A percentile compares a stretch with the other conserved stretches of the same genome.
phyloP scores from a whole-genome alignment of 495 filamentous ascomycete species.

The Collariella sp. region DNA sequence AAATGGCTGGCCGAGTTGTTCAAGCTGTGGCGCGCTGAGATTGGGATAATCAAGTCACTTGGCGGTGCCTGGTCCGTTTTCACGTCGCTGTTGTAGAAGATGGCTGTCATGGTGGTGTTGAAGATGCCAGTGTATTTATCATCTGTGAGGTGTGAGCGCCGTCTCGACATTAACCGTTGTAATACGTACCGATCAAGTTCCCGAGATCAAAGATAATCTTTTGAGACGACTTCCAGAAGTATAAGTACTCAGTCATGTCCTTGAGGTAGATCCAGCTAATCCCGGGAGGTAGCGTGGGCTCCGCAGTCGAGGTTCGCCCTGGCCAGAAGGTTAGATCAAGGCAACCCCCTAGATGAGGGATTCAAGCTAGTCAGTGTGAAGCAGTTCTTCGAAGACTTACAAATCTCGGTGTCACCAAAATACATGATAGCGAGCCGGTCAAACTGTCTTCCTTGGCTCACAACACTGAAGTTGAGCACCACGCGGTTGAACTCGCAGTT shows the following conservation, averaged over 20 bases:
- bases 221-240: constrained; percentile 57
- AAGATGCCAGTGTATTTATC: constrained; percentile 70
- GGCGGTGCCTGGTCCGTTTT: constrained; percentile 35
- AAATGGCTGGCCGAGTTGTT: constrained; percentile 56
- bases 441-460: constrained; percentile 65
- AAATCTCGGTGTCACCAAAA: constrained; percentile 72
- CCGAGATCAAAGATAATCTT: constrained; percentile 79
- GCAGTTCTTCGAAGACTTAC: too few species aligned
- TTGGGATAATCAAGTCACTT: constrained; percentile 63
- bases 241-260: constrained; percentile 68
- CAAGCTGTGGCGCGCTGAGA: constrained; percentile 53
- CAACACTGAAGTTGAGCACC: constrained; percentile 73
- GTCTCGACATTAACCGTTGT: neutral
- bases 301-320: constrained; percentile 72
- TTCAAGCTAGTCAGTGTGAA: too few species aligned
- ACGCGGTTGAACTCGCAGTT: constrained; percentile 68
- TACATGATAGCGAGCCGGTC: constrained; percentile 76
- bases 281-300: constrained; percentile 58
- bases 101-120: constrained; percentile 72
- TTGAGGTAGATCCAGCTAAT: constrained; percentile 73
- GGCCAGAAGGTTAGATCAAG: neutral
- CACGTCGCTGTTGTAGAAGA: constrained; percentile 52
- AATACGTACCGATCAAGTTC: constrained; percentile 48
- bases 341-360: neutral
- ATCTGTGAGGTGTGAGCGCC: constrained; percentile 24